A percentile compares a stretch with the other conserved stretches of the same genome.
phyloP scores from a whole-genome alignment of 1,284 basidiomycete species.

The Papiliotrema fonsecae region DNA sequence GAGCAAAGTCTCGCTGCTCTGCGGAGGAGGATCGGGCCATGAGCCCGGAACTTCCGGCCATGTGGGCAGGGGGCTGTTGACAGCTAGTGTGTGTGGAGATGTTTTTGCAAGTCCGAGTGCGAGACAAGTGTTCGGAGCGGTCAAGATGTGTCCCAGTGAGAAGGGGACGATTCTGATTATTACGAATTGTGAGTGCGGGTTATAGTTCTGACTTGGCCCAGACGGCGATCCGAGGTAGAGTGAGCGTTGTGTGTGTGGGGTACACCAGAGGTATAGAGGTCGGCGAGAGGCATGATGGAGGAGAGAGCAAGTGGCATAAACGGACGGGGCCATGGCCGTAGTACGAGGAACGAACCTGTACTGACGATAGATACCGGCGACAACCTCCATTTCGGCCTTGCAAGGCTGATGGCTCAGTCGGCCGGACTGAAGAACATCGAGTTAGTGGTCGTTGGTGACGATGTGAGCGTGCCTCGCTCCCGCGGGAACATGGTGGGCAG shows the following conservation, averaged over 20 bases:
- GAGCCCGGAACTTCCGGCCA: conserved; percentile 29
- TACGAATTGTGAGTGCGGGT: conserved; percentile 49
- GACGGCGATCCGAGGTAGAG: no score
- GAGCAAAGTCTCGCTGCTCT: conserved; percentile 50
- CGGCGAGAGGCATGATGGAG: no score
- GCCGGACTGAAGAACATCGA: conserved; percentile 47
- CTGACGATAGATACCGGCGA: conserved; percentile 45
- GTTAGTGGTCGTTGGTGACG: conserved; percentile 51
- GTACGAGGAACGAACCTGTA: no score
- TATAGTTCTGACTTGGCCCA: no score
- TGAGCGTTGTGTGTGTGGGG: no score
- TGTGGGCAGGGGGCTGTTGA: conserved; percentile 49
- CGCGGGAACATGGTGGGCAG: conserved; percentile 51
- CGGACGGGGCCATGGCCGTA: no score
- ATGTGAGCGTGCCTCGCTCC: conserved; percentile 50
- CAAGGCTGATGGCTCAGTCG: conserved; percentile 38
- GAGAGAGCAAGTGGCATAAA: no score
- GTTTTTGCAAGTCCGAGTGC: conserved; percentile 54
- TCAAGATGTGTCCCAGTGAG: conserved; percentile 48
- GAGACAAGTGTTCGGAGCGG: conserved; percentile 50
- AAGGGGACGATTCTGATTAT: conserved; percentile 49
- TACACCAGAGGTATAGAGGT: no score
- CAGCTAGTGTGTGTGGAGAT: conserved; percentile 50
- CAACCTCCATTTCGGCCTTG: conserved; percentile 52
- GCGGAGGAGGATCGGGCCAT: conserved; percentile 51